These are phyloP conservation scores for Castanea mollissima DNA, from an alignment of 306 rosid genomes.

Conservation along the genomic window DNA sequence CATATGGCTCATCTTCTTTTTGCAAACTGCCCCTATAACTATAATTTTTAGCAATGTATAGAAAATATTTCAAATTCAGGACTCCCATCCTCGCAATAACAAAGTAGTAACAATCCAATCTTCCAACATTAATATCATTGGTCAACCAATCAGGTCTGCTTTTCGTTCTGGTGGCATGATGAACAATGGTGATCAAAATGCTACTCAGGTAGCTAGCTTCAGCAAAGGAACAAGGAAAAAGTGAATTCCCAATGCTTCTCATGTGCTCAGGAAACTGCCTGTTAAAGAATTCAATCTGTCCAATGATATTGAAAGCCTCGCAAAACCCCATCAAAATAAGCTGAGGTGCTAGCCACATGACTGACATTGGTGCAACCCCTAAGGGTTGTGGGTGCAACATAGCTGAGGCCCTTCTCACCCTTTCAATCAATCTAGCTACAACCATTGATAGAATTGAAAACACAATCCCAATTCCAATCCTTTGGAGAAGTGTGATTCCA, in stretches of 20 bases:
- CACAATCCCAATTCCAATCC: constrained; percentile 60
- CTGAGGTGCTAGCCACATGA: constrained; percentile 61
- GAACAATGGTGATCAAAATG: constrained; percentile 37
- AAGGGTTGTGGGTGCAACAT: constrained; percentile 25
- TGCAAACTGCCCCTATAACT: constrained; percentile 43
- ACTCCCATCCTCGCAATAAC: constrained; percentile 44
- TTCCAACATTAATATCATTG: constrained; percentile 58
- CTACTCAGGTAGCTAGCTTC: constrained; percentile 56
- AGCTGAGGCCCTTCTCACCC: constrained; percentile 40
- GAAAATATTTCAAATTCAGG: constrained; percentile 52
- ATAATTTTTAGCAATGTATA: constrained; percentile 44
- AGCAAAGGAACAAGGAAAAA: constrained; percentile 54
- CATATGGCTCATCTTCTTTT: constrained; percentile 10
- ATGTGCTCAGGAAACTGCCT: constrained; percentile 64
- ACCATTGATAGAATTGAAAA: constrained; percentile 58
- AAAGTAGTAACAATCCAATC: constrained; percentile 68
- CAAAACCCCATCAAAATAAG: constrained; percentile 53
- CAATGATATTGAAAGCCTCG: constrained; percentile 60
- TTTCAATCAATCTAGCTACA: constrained; percentile 57
- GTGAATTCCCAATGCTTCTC: constrained; percentile 66
- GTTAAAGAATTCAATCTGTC: constrained; percentile 60
- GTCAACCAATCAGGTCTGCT: constrained; percentile 60
- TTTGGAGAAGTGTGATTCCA: constrained; percentile 56
- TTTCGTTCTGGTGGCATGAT: constrained; percentile 25
- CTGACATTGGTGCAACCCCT: constrained; percentile 44